phyloP scores from a whole-genome alignment of 345 rosid genomes.

The Rhodamnia rubescens region DNA sequence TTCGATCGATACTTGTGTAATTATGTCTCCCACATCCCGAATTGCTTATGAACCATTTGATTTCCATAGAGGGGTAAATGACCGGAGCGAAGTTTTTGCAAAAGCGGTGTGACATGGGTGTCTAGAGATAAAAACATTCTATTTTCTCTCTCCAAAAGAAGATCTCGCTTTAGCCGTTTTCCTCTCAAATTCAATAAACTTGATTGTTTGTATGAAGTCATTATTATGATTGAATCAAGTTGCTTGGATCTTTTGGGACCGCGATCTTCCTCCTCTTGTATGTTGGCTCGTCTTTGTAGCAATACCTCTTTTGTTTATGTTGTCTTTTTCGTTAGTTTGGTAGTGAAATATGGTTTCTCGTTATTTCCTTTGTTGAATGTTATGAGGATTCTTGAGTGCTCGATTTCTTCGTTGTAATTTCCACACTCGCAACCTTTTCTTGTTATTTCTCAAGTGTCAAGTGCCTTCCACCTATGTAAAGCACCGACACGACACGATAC shows the following conservation, averaged over 20 bases:
- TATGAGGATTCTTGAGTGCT: background rate
- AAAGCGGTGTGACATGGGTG: background rate
- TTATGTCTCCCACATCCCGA: background rate
- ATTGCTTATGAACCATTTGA: background rate
- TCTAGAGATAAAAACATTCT: background rate
- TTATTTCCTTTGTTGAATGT: background rate
- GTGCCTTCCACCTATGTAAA: too few relatives aligned
- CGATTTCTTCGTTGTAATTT: background rate
- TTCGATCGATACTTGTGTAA: background rate
- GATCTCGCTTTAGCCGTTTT: background rate
- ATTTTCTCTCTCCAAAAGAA: background rate
- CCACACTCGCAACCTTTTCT: too few relatives aligned
- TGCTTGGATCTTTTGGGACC: background rate
- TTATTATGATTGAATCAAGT: background rate
- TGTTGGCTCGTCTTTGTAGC: background rate
- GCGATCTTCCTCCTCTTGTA: background rate
- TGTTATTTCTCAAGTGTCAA: background rate
- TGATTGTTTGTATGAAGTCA: background rate
- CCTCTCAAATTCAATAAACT: background rate
- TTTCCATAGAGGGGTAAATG: background rate
- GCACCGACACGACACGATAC: too few relatives aligned
- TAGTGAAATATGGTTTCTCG: background rate
- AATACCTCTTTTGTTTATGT: background rate
- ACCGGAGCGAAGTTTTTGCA: background rate
- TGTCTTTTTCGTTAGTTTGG: background rate